These are phyloP conservation scores for Clavispora phyllophila DNA, from an alignment of 805 yeast genomes.

Conservation along the genomic window DNA sequence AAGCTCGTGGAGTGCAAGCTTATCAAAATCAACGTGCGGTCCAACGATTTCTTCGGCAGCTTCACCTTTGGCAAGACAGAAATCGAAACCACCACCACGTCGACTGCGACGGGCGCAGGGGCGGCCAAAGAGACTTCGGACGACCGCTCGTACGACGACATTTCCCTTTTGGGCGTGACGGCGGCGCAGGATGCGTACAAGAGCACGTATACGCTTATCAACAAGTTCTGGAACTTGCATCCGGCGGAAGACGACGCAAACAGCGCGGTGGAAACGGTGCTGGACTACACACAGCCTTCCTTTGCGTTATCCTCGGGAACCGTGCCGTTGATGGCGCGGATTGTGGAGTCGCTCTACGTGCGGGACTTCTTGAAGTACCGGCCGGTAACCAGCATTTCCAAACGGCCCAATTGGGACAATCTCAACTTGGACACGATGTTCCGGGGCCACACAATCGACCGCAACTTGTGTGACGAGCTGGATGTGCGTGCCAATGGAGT, in stretches of 20 bases:
- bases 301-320: constrained; percentile 73
- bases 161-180: constrained; percentile 23
- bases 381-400: constrained; percentile 30
- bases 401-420: constrained; percentile 43
- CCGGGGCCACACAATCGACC: constrained; percentile 36
- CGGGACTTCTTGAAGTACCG: constrained; percentile 45
- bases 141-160: constrained; percentile 14
- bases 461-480: constrained; percentile 27
- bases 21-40: constrained; percentile 26
- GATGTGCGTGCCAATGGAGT: constrained; percentile 12
- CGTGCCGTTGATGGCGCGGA: constrained; percentile 68
- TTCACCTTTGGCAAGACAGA: constrained; percentile 14
- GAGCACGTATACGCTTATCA: constrained; percentile 33
- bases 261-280: constrained; percentile 9
- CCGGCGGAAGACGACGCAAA: constrained; percentile 32
- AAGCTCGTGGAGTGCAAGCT: constrained; percentile 46
- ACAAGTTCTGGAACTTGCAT: constrained; percentile 44
- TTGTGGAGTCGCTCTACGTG: constrained; percentile 64
- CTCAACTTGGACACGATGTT: constrained; percentile 36
- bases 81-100: constrained; percentile 9
- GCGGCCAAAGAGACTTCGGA: constrained; percentile 5
- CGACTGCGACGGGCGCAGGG: constrained; percentile 3
- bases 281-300: constrained; percentile 43
- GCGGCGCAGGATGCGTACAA: constrained; percentile 24
- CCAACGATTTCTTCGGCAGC: constrained; percentile 21